phyloP scores from a whole-genome alignment of 2,329 filamentous ascomycete genomes.

The Esteya vermicola region DNA sequence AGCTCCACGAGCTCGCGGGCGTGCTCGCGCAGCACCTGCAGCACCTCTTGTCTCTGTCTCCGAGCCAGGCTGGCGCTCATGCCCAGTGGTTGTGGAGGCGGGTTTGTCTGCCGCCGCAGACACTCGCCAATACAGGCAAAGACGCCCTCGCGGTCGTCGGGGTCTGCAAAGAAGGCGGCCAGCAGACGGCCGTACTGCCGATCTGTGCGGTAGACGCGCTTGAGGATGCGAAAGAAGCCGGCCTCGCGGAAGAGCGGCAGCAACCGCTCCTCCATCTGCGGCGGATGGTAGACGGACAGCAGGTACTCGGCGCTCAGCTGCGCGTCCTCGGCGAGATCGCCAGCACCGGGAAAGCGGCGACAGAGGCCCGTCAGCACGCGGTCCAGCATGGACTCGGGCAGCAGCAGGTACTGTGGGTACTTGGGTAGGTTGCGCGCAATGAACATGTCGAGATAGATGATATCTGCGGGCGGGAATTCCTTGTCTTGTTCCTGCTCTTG shows the following conservation, averaged over 20 bases:
- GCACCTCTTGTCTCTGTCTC: slow-evolving; percentile 61
- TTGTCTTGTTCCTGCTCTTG: too few relatives aligned
- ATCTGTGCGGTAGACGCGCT: slow-evolving; percentile 71
- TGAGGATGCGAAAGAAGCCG: slow-evolving; percentile 80
- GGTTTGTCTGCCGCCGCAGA: slow-evolving; percentile 27
- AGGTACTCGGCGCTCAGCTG: slow-evolving; percentile 96
- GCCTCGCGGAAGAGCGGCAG: slow-evolving; percentile 68
- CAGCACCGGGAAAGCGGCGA: slow-evolving; percentile 61
- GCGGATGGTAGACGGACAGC: slow-evolving; percentile 81
- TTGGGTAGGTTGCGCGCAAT: slow-evolving; percentile 91
- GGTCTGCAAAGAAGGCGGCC: slow-evolving; percentile 72
- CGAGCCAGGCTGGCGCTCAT: slow-evolving; percentile 36
- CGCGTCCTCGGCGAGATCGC: slow-evolving; percentile 78
- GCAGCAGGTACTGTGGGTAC: slow-evolving; percentile 86
- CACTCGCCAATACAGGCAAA: slow-evolving; percentile 71
- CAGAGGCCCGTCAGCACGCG: slow-evolving; percentile 72
- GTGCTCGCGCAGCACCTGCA: slow-evolving; percentile 49
- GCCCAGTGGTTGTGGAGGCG: neutral
- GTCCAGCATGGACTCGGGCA: slow-evolving; percentile 75
- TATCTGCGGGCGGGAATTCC: slow-evolving; percentile 71
- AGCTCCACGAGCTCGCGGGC: slow-evolving; percentile 53
- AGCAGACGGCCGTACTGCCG: slow-evolving; percentile 68
- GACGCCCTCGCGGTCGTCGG: slow-evolving; percentile 56
- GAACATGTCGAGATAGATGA: slow-evolving; percentile 97
- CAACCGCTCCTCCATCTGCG: slow-evolving; percentile 60